These are phyloP conservation scores for Xylaria multiplex DNA, from an alignment of 2,329 filamentous ascomycete species.

Conservation along the genomic window DNA sequence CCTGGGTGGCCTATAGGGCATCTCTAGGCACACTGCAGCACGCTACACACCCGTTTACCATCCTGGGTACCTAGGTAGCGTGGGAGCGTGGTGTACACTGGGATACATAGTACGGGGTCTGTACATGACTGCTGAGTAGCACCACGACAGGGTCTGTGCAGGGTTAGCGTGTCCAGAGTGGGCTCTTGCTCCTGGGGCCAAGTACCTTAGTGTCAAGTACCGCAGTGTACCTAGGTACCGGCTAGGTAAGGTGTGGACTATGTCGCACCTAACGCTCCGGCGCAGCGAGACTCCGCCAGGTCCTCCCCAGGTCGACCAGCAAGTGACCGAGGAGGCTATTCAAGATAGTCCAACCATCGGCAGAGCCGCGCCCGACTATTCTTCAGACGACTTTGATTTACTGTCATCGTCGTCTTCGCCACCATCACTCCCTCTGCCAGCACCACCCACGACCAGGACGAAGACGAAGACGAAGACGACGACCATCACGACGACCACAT, in stretches of 20 bases:
- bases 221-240: not conserved
- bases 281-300: conserved; percentile 55
- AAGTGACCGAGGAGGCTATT: conserved; percentile 40
- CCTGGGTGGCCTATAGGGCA: no score
- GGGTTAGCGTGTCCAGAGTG: conserved; percentile 9
- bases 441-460: conserved; percentile 41
- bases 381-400: conserved; percentile 31
- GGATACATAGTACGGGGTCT: no score
- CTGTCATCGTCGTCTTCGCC: conserved; percentile 29
- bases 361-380: conserved; percentile 49
- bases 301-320: conserved; percentile 43
- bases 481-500: conserved; percentile 31
- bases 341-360: conserved; percentile 62
- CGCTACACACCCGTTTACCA: no score
- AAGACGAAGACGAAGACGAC: conserved; percentile 35
- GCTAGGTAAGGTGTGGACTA: conserved; percentile 38
- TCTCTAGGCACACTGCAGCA: not conserved
- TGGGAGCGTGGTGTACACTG: no score
- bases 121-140: not conserved
- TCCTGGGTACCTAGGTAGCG: no score
- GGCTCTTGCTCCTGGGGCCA: conserved; percentile 2
- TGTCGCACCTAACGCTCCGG: conserved; percentile 64
- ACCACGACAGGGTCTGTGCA: no score
- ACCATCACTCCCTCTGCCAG: conserved; percentile 31
- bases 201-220: not conserved